Conservation (phyloP, 352 stramenopile genomes). For the Pelagophyceae sp. region DNA sequence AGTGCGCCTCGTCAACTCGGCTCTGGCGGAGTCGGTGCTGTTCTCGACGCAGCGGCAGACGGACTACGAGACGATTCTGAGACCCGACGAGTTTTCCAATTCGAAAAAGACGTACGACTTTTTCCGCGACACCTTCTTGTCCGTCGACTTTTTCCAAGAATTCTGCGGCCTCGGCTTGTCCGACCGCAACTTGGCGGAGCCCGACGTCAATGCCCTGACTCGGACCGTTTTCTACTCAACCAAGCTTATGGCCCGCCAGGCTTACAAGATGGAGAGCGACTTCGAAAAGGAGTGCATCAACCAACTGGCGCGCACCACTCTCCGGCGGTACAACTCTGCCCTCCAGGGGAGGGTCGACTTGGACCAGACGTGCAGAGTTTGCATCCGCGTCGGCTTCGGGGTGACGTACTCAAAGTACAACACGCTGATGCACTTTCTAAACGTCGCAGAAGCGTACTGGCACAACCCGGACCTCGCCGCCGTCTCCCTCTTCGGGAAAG, state of each 20-base stretch:
- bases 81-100: slow-evolving; percentile 33
- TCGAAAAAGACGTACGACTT: slow-evolving; percentile 34
- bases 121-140: slow-evolving; percentile 40
- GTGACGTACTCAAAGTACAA: slow-evolving; percentile 47
- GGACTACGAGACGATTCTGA: slow-evolving; percentile 44
- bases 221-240: slow-evolving; percentile 43
- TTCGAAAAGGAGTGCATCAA: slow-evolving; percentile 48
- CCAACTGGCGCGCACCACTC: slow-evolving; percentile 40
- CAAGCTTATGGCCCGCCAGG: slow-evolving; percentile 38
- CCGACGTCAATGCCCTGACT: slow-evolving; percentile 45
- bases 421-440: slow-evolving; percentile 45
- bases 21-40: slow-evolving; percentile 37
- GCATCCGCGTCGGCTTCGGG: slow-evolving; percentile 33
- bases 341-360: slow-evolving; percentile 31
- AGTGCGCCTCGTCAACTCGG: slow-evolving; percentile 35
- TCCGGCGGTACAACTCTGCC: slow-evolving; percentile 32
- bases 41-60: slow-evolving; percentile 41
- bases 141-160: slow-evolving; percentile 37
- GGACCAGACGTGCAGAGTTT: slow-evolving; percentile 36
- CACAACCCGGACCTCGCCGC: slow-evolving; percentile 43
- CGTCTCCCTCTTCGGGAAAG: slow-evolving; percentile 44
- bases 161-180: slow-evolving; percentile 42
- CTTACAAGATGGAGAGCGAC: slow-evolving; percentile 39
- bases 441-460: slow-evolving; percentile 39
- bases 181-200: slow-evolving; percentile 42